Evolutionary conservation across 225 moss, liverwort and hornwort species (phyloP).

Genomic region (Pseudoscleropodium purum): DNA sequence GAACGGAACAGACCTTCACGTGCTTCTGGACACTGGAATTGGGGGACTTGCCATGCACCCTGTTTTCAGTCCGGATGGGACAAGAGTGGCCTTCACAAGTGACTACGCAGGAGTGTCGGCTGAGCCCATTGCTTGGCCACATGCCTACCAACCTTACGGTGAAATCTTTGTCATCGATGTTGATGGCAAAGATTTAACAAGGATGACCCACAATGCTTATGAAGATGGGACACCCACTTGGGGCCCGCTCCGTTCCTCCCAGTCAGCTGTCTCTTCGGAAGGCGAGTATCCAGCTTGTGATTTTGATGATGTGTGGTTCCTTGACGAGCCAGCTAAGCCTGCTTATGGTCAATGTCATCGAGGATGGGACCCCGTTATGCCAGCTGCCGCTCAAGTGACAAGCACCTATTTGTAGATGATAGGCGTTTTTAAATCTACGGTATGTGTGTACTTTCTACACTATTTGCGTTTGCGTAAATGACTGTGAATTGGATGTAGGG

Average conservation of each 20-base stretch:
- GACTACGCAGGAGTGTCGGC: slow-evolving; percentile 66
- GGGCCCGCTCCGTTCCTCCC: slow-evolving; percentile 25
- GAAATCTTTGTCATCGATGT: slow-evolving; percentile 53
- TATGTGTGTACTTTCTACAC: neutral
- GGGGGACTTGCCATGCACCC: slow-evolving; percentile 47
- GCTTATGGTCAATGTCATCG: neutral
- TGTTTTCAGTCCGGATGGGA: slow-evolving; percentile 63
- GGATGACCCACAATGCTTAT: slow-evolving; percentile 65
- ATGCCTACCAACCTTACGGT: slow-evolving; percentile 63
- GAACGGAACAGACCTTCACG: slow-evolving; percentile 63
- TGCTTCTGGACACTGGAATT: slow-evolving; percentile 35
- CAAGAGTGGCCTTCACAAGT: slow-evolving; percentile 47
- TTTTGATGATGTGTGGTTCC: slow-evolving; percentile 36
- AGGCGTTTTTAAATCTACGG: neutral
- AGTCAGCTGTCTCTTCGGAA: slow-evolving; percentile 2
- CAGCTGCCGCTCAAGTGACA: neutral
- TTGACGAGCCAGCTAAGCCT: neutral
- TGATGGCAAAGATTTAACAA: slow-evolving; percentile 56
- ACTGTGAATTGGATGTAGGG: neutral
- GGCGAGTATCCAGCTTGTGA: slow-evolving; percentile 18
- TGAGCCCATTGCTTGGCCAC: slow-evolving; percentile 61
- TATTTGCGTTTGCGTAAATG: neutral
- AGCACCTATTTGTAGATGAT: neutral
- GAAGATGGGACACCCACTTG: slow-evolving; percentile 81
- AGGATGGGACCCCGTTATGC: neutral